Evolutionary conservation across 169 alveolate species (phyloP).

Genomic region (Eimeria maxima): DNA sequence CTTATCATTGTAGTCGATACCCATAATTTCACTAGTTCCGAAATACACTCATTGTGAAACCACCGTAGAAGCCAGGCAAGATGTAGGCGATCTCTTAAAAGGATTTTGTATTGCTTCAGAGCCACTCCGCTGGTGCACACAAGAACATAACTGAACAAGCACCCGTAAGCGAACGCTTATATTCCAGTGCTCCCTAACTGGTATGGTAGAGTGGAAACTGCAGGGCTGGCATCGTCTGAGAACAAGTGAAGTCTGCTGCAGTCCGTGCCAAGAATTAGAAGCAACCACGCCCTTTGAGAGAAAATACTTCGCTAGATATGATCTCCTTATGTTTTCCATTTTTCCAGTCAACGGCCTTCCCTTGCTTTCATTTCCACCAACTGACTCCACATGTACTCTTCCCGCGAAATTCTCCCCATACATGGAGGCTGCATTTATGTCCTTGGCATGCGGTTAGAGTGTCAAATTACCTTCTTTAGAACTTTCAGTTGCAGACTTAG

Average conservation of each 20-base stretch:
- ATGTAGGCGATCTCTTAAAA: neutral
- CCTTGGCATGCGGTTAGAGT: no score
- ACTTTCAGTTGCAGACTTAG: neutral
- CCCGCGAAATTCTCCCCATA: neutral
- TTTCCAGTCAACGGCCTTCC: neutral
- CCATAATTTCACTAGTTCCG: neutral
- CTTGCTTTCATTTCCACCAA: neutral
- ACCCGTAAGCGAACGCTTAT: no score
- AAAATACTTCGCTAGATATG: neutral
- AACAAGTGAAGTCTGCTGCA: no score
- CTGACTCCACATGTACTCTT: neutral
- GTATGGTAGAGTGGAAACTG: no score
- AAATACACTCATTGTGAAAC: neutral
- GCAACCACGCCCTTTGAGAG: neutral
- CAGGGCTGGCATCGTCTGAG: no score
- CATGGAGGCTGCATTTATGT: no score
- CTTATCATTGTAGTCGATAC: no score
- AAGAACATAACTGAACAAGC: no score
- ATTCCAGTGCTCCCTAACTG: no score
- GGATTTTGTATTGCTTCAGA: neutral
- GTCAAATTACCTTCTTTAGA: no score
- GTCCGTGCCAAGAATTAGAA: no score
- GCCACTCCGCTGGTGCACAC: neutral
- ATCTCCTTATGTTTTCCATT: neutral
- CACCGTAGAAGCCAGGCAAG: neutral